Conservation (phyloP, 148 eudicot genomes). For the Silene uniflora region DNA sequence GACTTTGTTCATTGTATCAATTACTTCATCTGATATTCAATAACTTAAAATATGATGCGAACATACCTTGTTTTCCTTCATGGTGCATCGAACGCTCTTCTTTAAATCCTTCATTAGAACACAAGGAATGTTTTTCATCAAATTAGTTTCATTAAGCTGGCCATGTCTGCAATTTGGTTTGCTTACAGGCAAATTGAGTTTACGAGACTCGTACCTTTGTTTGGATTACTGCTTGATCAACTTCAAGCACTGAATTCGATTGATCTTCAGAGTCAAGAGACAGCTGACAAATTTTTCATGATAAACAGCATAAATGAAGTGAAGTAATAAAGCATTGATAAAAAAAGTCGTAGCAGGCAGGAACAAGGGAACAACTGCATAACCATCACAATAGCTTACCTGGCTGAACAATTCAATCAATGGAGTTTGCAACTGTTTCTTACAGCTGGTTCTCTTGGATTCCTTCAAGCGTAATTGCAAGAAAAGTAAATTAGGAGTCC, state of each 20-base stretch:
- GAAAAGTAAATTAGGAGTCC: background rate
- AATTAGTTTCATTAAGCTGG: background rate
- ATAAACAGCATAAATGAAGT: conserved; percentile 7
- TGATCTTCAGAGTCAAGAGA: conserved; percentile 44
- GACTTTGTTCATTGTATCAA: background rate
- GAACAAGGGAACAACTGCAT: background rate
- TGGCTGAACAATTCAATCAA: conserved; percentile 53
- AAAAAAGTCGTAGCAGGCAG: background rate
- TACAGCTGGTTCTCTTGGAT: conserved; percentile 28
- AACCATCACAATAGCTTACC: conserved; percentile 34
- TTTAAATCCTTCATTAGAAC: conserved; percentile 33
- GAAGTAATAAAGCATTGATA: background rate
- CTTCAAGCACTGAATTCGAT: conserved; percentile 5
- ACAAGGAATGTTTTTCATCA: background rate
- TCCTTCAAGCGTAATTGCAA: conserved; percentile 35
- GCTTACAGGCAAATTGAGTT: background rate
- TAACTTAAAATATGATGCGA: background rate
- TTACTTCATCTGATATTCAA: background rate
- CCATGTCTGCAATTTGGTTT: background rate
- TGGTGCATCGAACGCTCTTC: conserved; percentile 37
- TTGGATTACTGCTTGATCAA: conserved; percentile 25
- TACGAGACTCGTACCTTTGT: conserved; percentile 36
- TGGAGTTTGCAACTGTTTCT: conserved; percentile 31
- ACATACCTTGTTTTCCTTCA: conserved; percentile 35
- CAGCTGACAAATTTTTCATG: conserved; percentile 34